phyloP scores from a whole-genome alignment of 2,329 filamentous ascomycete genomes.

The Ophiostoma angusticollis region DNA sequence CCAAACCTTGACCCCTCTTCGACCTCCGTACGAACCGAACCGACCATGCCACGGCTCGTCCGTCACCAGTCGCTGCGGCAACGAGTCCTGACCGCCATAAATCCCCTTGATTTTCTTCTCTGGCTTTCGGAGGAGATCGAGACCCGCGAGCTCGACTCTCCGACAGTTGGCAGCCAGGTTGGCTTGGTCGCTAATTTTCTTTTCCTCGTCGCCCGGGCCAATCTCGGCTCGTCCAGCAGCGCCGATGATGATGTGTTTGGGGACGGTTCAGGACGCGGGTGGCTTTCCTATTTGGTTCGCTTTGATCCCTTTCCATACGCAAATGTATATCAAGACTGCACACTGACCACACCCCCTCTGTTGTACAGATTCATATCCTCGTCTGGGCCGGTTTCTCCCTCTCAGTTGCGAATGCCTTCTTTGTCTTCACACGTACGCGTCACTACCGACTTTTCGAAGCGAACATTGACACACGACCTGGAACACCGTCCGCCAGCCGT shows the following conservation, averaged over 20 bases:
- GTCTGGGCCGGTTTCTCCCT: conserved; percentile 56
- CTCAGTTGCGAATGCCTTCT: conserved; percentile 65
- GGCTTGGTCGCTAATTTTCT: conserved; percentile 65
- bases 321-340: too few species aligned
- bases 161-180: conserved; percentile 60
- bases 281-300: conserved; percentile 14
- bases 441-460: conserved; percentile 87
- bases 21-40: neutral
- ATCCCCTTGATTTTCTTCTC: conserved; percentile 79
- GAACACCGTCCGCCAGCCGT: conserved; percentile 75
- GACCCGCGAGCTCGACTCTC: conserved; percentile 80
- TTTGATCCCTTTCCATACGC: conserved; percentile 4
- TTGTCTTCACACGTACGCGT: conserved; percentile 68
- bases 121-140: conserved; percentile 91
- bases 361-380: conserved; percentile 48
- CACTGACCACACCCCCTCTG: conserved; percentile 4
- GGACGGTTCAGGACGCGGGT: conserved; percentile 28
- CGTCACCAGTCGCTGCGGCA: conserved; percentile 67
- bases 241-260: conserved; percentile 66
- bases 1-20: neutral
- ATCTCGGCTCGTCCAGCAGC: conserved; percentile 41
- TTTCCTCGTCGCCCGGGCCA: conserved; percentile 74
- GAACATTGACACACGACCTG: conserved; percentile 60
- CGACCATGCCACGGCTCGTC: conserved; percentile 63
- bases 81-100: conserved; percentile 67